A percentile compares a stretch with the other conserved stretches of the same genome.
phyloP scores from a whole-genome alignment of 106 monocot species.

The Dendrobium chrysotoxum region DNA sequence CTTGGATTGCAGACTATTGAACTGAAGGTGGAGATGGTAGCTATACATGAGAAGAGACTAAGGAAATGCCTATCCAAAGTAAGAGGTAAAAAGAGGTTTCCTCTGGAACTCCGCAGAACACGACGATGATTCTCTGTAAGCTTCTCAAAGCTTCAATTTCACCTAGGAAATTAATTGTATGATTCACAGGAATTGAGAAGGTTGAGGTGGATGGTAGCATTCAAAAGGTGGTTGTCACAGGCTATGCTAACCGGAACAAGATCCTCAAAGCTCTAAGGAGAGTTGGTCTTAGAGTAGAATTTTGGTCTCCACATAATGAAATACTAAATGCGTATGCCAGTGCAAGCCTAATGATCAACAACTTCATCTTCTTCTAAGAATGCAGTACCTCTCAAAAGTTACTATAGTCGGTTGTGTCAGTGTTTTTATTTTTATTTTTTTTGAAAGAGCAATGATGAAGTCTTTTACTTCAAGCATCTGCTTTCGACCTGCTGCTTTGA shows the following conservation, averaged over 20 bases:
- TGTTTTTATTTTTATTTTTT: conserved; percentile 11
- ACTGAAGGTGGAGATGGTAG: conserved; percentile 93
- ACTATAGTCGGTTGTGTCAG: no score
- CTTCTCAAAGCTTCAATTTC: not conserved
- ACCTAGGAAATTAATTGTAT: not conserved
- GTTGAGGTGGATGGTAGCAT: conserved; percentile 80
- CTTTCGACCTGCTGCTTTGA: no score
- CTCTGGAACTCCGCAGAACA: not conserved
- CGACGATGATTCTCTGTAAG: not conserved
- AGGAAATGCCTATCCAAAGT: conserved; percentile 86
- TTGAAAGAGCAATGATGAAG: not conserved
- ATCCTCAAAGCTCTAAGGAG: conserved; percentile 73
- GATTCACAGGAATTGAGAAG: conserved; percentile 73
- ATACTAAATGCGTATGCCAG: conserved; percentile 76
- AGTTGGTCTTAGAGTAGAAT: conserved; percentile 70
- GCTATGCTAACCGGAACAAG: conserved; percentile 77
- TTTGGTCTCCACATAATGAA: conserved; percentile 89
- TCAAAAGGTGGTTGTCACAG: conserved; percentile 80
- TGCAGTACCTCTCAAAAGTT: not conserved
- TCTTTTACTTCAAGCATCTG: not conserved
- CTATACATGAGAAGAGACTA: conserved; percentile 91
- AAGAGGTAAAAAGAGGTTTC: conserved; percentile 36
- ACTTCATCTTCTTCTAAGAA: conserved; percentile 69
- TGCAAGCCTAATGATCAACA: conserved; percentile 61
- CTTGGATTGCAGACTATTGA: conserved; percentile 57